These are phyloP conservation scores for Claviceps sp. DNA, from an alignment of 2,329 filamentous ascomycete species.

Conservation along the genomic window DNA sequence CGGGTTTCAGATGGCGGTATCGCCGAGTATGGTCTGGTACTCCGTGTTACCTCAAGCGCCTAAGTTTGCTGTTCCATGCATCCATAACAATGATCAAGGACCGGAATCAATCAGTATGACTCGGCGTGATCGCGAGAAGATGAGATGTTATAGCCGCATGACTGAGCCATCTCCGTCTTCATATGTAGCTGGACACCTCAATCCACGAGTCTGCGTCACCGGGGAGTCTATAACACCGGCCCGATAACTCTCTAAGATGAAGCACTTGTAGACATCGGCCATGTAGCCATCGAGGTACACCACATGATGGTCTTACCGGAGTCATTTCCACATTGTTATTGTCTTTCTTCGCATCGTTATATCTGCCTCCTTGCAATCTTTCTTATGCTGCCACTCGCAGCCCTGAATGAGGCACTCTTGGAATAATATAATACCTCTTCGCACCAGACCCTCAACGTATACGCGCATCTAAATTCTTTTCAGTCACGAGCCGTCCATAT, in stretches of 20 bases:
- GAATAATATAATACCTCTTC: neutral
- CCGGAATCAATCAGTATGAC: too few species aligned
- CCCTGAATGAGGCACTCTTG: neutral
- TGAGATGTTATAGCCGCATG: neutral
- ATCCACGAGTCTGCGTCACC: neutral
- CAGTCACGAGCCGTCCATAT: neutral
- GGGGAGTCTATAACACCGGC: neutral
- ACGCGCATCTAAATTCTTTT: too few species aligned
- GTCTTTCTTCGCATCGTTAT: neutral
- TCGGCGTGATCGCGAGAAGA: neutral
- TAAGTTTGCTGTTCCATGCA: conserved; percentile 1
- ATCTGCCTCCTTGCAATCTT: neutral
- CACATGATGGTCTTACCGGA: conserved; percentile 3
- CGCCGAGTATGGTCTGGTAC: neutral
- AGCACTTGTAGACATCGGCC: neutral
- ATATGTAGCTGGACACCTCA: neutral
- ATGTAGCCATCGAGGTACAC: conserved; percentile 1
- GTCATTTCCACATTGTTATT: neutral
- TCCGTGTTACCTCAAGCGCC: neutral
- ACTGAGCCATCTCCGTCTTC: neutral
- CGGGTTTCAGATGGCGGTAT: neutral
- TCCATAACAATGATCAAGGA: too few species aligned
- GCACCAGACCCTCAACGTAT: neutral
- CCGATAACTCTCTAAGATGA: conserved; percentile 1
- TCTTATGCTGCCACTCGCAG: neutral